These are phyloP conservation scores for Mycena albidolilacea DNA, from an alignment of 768 basidiomycete species.

Conservation along the genomic window DNA sequence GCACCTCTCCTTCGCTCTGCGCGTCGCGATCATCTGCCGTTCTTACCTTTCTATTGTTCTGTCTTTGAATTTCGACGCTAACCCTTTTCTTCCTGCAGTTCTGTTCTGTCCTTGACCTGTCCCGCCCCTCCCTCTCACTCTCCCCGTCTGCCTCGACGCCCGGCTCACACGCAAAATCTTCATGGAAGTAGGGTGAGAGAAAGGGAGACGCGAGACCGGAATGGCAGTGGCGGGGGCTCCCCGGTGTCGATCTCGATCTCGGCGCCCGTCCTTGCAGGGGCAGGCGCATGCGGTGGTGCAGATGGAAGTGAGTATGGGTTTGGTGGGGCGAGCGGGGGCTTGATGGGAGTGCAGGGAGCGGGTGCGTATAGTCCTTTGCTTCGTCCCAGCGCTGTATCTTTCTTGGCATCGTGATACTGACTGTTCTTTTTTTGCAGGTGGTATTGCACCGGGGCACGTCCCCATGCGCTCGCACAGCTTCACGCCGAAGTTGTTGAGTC, in stretches of 20 bases:
- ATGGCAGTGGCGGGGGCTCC: background rate
- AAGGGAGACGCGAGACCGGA: background rate
- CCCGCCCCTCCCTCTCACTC: constrained; percentile 35
- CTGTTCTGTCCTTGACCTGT: constrained; percentile 35
- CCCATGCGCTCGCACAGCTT: constrained; percentile 80
- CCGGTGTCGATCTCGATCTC: no score
- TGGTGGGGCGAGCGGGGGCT: background rate
- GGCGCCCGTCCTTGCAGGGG: constrained; percentile 22
- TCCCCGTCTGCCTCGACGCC: constrained; percentile 4
- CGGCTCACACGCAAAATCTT: constrained; percentile 25
- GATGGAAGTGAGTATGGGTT: constrained; percentile 16
- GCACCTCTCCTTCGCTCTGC: background rate
- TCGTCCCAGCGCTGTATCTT: no score
- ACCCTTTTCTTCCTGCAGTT: constrained; percentile 2
- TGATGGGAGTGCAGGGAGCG: background rate
- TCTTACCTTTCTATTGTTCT: no score
- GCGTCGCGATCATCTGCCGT: background rate
- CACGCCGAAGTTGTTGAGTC: constrained; percentile 79
- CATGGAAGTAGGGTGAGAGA: constrained; percentile 46
- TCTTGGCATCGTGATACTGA: no score
- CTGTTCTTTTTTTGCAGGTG: background rate
- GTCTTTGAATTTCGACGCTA: no score
- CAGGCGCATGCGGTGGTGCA: background rate
- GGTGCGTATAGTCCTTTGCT: no score
- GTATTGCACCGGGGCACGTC: constrained; percentile 51